phyloP scores from a whole-genome alignment of 352 stramenopile genomes.

The Phytophthora pinifolia region DNA sequence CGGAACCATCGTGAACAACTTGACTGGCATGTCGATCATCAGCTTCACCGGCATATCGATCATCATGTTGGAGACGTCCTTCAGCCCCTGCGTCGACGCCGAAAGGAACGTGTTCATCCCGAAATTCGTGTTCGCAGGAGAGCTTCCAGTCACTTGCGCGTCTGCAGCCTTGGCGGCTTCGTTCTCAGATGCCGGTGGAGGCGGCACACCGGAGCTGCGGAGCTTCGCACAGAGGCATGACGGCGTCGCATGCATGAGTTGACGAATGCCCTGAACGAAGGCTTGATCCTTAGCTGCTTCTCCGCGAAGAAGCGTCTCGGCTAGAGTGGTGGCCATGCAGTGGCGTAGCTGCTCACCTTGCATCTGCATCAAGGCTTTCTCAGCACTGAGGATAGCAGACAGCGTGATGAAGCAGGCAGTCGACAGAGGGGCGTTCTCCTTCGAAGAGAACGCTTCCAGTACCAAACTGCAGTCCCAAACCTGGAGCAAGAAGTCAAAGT shows the following conservation, averaged over 20 bases:
- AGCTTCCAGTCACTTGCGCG: neutral
- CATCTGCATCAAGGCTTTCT: slow-evolving; percentile 75
- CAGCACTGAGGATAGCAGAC: slow-evolving; percentile 52
- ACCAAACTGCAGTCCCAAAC: slow-evolving; percentile 78
- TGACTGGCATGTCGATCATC: slow-evolving; percentile 40
- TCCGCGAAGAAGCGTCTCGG: slow-evolving; percentile 45
- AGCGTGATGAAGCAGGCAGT: slow-evolving; percentile 38
- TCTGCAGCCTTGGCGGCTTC: slow-evolving; percentile 1
- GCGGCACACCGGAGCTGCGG: slow-evolving; percentile 36
- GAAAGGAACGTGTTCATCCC: slow-evolving; percentile 59
- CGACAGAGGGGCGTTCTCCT: slow-evolving; percentile 16
- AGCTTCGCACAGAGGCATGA: slow-evolving; percentile 60
- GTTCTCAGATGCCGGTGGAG: neutral
- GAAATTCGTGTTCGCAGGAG: slow-evolving; percentile 16
- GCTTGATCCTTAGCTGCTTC: slow-evolving; percentile 22
- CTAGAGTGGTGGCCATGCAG: slow-evolving; percentile 64
- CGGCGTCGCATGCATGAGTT: slow-evolving; percentile 65
- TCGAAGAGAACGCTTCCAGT: slow-evolving; percentile 30
- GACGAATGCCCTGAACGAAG: slow-evolving; percentile 44
- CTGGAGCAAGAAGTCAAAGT: slow-evolving; percentile 59
- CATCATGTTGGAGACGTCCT: slow-evolving; percentile 62
- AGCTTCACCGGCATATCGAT: slow-evolving; percentile 77
- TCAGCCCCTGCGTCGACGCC: slow-evolving; percentile 64
- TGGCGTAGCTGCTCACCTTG: slow-evolving; percentile 65
- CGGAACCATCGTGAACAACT: slow-evolving; percentile 32